Percentiles rank a stretch among this genome's conserved stretches.
phyloP scores from a whole-genome alignment of 345 rosid species.

The Viola odorata region DNA sequence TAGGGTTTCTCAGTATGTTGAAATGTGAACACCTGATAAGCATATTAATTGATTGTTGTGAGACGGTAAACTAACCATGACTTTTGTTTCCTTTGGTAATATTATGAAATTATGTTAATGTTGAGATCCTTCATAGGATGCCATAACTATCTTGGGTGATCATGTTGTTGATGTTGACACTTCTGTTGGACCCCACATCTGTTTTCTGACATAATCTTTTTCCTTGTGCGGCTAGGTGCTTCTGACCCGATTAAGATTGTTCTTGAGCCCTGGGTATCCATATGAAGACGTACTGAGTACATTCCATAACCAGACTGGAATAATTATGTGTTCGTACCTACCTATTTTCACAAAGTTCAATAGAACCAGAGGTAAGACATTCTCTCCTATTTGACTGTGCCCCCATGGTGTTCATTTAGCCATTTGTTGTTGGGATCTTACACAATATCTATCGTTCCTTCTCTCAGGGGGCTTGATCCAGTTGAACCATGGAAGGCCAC shows the following conservation, averaged over 20 bases:
- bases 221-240: constrained; percentile 46
- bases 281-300: constrained; percentile 81
- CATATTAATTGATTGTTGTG: not conserved
- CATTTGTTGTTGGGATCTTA: constrained; percentile 15
- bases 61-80: too few species aligned
- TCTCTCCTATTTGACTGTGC: not conserved
- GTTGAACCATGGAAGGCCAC: constrained; percentile 90
- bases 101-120: too few species aligned
- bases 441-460: constrained; percentile 6
- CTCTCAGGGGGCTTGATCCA: constrained; percentile 73
- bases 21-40: not conserved
- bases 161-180: too few species aligned
- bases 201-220: constrained; percentile 6
- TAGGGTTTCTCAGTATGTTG: not conserved
- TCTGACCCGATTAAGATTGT: constrained; percentile 74
- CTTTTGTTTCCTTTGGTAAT: too few species aligned
- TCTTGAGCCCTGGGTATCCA: constrained; percentile 90
- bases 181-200: not conserved
- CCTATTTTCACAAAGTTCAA: constrained; percentile 63
- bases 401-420: not conserved
- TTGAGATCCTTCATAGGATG: too few species aligned
- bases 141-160: too few species aligned
- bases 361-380: constrained; percentile 57
- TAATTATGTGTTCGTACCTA: constrained; percentile 73
- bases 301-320: constrained; percentile 85